These are phyloP conservation scores for Barnettozyma californica DNA, from an alignment of 805 yeast species.

Conservation along the genomic window DNA sequence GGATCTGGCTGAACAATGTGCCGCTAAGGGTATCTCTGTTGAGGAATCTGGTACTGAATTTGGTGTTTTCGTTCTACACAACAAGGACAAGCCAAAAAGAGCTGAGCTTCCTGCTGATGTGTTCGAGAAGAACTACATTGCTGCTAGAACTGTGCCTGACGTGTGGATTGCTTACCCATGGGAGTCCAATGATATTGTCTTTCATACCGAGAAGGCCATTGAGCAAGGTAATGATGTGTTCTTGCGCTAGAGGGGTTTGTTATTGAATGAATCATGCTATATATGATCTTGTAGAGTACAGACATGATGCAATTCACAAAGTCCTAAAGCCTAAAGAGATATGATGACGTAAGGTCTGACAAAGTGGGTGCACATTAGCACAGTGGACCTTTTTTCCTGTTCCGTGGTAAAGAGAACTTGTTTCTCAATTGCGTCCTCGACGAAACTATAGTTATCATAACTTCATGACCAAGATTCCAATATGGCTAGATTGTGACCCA, in stretches of 20 bases:
- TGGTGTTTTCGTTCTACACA: conserved; percentile 74
- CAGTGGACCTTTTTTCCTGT: no score
- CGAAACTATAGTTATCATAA: no score
- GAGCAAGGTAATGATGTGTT: conserved; percentile 67
- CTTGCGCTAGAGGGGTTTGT: conserved; percentile 12
- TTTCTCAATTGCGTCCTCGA: no score
- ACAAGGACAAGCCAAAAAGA: conserved; percentile 65
- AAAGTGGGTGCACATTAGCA: no score
- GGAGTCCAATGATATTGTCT: conserved; percentile 74
- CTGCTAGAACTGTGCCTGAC: conserved; percentile 72
- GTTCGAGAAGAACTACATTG: conserved; percentile 57
- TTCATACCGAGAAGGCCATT: conserved; percentile 65
- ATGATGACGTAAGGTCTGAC: no score
- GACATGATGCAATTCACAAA: no score
- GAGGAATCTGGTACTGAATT: conserved; percentile 48
- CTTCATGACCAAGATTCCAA: conserved; percentile 39
- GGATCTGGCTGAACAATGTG: conserved; percentile 60
- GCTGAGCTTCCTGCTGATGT: conserved; percentile 67
- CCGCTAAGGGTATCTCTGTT: conserved; percentile 41
- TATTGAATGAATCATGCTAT: background rate
- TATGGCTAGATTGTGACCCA: conserved; percentile 92
- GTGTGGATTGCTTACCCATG: conserved; percentile 86
- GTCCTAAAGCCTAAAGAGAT: no score
- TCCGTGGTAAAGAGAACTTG: no score
- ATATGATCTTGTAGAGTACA: background rate